Conservation (phyloP, 441 rosid species). For the Macaranga tanarius region DNA sequence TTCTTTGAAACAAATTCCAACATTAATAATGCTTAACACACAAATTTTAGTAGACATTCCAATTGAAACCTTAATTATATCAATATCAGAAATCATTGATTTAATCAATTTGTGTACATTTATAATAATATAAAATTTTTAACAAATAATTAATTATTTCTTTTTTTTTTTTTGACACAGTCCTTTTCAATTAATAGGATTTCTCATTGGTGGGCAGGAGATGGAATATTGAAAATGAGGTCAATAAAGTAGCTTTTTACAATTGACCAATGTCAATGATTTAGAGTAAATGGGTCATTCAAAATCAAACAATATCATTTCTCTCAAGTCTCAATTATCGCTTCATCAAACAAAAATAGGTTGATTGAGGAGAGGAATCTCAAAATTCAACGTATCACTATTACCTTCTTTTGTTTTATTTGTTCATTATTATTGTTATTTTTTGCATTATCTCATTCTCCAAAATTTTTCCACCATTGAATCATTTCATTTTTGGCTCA, state of each 20-base stretch:
- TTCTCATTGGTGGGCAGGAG: background rate
- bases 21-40: too few relatives aligned
- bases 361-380: constrained; percentile 1
- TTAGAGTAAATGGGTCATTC: constrained; percentile 12
- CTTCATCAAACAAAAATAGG: constrained; percentile 17
- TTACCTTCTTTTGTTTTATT: constrained; percentile 21
- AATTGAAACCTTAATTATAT: background rate
- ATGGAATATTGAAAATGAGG: background rate
- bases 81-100: background rate
- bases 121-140: background rate
- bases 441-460: constrained; percentile 12
- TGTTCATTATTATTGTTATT: too few relatives aligned
- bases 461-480: constrained; percentile 14
- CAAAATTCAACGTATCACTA: constrained; percentile 22
- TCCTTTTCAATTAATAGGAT: background rate
- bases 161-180: background rate
- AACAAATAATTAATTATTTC: too few relatives aligned
- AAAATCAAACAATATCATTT: constrained; percentile 11
- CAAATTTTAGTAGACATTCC: background rate
- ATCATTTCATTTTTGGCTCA: constrained; percentile 24
- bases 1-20: too few relatives aligned
- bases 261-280: constrained; percentile 25
- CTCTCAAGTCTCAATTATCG: constrained; percentile 27
- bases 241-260: constrained; percentile 12
- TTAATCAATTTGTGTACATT: background rate